Evolutionary conservation across 768 basidiomycete genomes (phyloP), one percentile per base, ranked within the genome.

Genomic region (Suillus plorans): DNA sequence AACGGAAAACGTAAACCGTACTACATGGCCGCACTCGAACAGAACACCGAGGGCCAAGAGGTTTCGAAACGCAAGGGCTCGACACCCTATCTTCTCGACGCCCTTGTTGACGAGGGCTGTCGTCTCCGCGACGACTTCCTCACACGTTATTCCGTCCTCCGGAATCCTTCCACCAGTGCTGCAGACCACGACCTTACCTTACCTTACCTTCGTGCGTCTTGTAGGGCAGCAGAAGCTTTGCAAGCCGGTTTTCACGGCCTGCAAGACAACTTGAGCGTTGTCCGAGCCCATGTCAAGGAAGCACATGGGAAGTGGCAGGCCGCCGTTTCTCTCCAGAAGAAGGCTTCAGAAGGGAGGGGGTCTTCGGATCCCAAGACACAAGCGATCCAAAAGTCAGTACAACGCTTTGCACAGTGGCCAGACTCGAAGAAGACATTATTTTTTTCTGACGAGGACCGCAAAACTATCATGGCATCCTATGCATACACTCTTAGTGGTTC

Each of bases 391-490:
- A 18, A 12, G 3, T 25, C 57, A 4, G 39, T 58, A 70, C 60
- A 69, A 63, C 6, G 22, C 69, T 68, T 76, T 72, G 42, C 73
- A 78, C 13, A 65, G 64, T 1, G 72, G 60, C 37, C 71, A 78
- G 61, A 37, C 36, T 37, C 36, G 36, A 37, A 42, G 5, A 68
- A 42, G 5, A 68, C 69, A 49, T 22, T 62, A 0, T 58, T 71
- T 7, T 73, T 71, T 22, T 69, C 69, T 49, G 58, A 77, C 25
- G 77, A 81, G 8, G 74, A 82, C 56, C 69, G 88, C 5, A 59
- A 66, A 52, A 58, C 2, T 3, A 47, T 78, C 31, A 87, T 85
- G 69, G 87, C 88, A 0, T 89, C 89, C 0, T 86, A 78, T 47
- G 88, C 89, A 0, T 84, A 84, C 62, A 41, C 4, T 0, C 61